Conservation (phyloP, 2,329 filamentous ascomycete species). For the Microdochium bolleyi region DNA sequence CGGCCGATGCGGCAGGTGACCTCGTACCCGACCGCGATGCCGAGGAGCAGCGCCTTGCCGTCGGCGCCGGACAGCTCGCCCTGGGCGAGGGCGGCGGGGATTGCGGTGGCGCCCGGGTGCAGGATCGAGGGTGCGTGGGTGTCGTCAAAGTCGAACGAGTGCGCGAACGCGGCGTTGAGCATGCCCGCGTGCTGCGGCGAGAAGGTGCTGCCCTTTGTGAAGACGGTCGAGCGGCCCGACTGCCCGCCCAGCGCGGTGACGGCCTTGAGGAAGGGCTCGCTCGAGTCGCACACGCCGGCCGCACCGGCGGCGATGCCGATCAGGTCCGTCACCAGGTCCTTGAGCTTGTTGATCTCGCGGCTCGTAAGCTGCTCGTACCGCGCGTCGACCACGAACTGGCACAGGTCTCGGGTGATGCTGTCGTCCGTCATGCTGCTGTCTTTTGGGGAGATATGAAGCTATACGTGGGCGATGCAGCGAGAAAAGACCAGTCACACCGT, state of each 20-base stretch:
- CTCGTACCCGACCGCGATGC: constrained; percentile 18
- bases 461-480: too few relatives aligned
- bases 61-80: constrained; percentile 18
- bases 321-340: constrained; percentile 13
- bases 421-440: background rate
- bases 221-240: constrained; percentile 20
- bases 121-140: constrained; percentile 30
- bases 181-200: constrained; percentile 29
- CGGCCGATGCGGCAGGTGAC: constrained; percentile 15
- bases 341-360: constrained; percentile 10
- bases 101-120: constrained; percentile 30
- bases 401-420: constrained; percentile 8
- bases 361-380: constrained; percentile 8
- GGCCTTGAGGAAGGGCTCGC: constrained; percentile 23
- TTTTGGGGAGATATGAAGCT: background rate
- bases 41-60: constrained; percentile 19
- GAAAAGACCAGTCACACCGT: too few relatives aligned
- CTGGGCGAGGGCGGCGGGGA: constrained; percentile 22
- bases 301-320: constrained; percentile 15
- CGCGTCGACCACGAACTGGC: constrained; percentile 10
- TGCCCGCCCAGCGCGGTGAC: constrained; percentile 14
- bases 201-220: constrained; percentile 20
- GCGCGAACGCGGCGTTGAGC: constrained; percentile 31
- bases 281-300: constrained; percentile 11
- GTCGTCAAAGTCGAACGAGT: constrained; percentile 36